Evolutionary conservation across 805 yeast genomes (phyloP).

Genomic region (Saccharomycopsis sp.): DNA sequence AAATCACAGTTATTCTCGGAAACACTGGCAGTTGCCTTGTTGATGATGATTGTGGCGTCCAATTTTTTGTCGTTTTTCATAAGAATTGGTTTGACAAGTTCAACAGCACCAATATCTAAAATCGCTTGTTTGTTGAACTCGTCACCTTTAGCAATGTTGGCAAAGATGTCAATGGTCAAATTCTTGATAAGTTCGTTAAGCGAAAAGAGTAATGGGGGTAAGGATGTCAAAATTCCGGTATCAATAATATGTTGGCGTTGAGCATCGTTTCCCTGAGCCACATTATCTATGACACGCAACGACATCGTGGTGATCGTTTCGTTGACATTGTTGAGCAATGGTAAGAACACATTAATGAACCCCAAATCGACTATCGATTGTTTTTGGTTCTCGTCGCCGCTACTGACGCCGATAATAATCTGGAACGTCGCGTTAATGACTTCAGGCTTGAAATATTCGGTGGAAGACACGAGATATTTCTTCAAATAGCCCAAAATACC

Average conservation of each 20-base stretch:
- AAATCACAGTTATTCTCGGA: background rate
- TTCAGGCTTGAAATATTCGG: constrained; percentile 20
- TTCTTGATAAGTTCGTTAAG: constrained; percentile 19
- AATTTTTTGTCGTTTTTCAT: constrained; percentile 3
- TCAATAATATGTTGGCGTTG: constrained; percentile 19
- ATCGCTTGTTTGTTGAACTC: constrained; percentile 21
- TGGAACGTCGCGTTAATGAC: constrained; percentile 21
- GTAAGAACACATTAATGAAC: constrained; percentile 19
- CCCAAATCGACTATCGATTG: constrained; percentile 20
- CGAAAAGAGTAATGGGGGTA: constrained; percentile 20
- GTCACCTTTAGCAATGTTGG: constrained; percentile 18
- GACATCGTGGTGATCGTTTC: constrained; percentile 21
- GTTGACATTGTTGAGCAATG: constrained; percentile 20
- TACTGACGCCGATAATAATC: constrained; percentile 19
- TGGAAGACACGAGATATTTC: constrained; percentile 19
- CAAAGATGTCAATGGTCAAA: constrained; percentile 13
- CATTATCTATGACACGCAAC: constrained; percentile 16
- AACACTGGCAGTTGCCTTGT: background rate
- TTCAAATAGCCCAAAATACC: constrained; percentile 19
- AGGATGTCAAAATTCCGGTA: constrained; percentile 18
- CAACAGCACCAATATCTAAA: constrained; percentile 20
- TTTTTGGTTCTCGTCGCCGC: constrained; percentile 19
- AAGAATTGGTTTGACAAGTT: constrained; percentile 18
- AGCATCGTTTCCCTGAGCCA: constrained; percentile 16
- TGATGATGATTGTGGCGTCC: background rate